Conservation (phyloP, 2,329 filamentous ascomycete species). For the Epichloe aotearoae region DNA sequence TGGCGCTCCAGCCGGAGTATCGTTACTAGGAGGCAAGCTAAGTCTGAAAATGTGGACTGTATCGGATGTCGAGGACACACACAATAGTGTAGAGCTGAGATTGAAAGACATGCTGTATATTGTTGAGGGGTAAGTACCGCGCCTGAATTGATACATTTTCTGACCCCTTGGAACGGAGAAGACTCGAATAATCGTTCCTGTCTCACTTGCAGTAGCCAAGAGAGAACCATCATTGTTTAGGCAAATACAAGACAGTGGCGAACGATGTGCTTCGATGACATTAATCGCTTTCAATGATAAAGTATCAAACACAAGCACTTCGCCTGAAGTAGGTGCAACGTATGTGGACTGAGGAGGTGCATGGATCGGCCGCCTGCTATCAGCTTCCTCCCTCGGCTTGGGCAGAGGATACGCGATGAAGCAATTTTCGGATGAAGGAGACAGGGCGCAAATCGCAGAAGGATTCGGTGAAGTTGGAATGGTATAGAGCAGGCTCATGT, state of each 20-base stretch:
- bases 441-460: constrained; percentile 79
- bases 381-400: constrained; percentile 49
- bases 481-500: constrained; percentile 88
- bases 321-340: constrained; percentile 73
- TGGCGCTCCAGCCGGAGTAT: constrained; percentile 22
- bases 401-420: constrained; percentile 90
- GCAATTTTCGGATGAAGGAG: constrained; percentile 89
- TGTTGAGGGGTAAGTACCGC: constrained; percentile 86
- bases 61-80: constrained; percentile 90
- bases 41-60: constrained; percentile 95
- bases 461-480: constrained; percentile 93
- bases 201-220: constrained; percentile 89
- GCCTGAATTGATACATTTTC: constrained; percentile 91
- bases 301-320: constrained; percentile 87
- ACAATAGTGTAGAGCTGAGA: constrained; percentile 79
- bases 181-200: constrained; percentile 91
- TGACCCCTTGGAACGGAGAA: constrained; percentile 84
- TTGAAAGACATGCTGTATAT: constrained; percentile 99
- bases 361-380: constrained; percentile 56
- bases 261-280: constrained; percentile 87
- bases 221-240: constrained; percentile 87
- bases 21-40: constrained; percentile 30
- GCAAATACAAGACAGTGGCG: constrained; percentile 78
- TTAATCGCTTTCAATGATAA: constrained; percentile 84
- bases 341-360: constrained; percentile 71